phyloP scores from a whole-genome alignment of 495 filamentous ascomycete genomes.

The Penicillium herquei region DNA sequence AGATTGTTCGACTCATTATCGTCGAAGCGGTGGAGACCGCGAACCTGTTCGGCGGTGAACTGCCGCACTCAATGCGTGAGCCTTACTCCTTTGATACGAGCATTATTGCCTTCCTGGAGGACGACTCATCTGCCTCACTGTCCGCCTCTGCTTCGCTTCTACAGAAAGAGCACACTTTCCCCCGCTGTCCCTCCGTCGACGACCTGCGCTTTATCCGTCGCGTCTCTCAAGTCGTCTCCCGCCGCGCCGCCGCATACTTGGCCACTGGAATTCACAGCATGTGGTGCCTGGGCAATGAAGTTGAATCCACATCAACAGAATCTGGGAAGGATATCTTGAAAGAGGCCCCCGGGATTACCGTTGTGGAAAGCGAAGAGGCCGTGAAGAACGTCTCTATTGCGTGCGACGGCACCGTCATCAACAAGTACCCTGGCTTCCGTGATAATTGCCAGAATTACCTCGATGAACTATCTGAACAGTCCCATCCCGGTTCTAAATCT shows the following conservation, averaged over 20 bases:
- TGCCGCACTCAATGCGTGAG: slow-evolving; percentile 60
- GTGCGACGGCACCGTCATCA: slow-evolving; percentile 60
- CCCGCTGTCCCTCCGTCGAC: slow-evolving; percentile 38
- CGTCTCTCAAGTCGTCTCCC: slow-evolving; percentile 53
- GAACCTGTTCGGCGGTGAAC: slow-evolving; percentile 47
- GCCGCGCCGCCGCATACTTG: slow-evolving; percentile 61
- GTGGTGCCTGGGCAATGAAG: slow-evolving; percentile 53
- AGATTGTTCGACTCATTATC: slow-evolving; percentile 75
- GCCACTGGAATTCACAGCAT: slow-evolving; percentile 65
- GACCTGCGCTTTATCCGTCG: slow-evolving; percentile 58
- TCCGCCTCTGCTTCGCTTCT: slow-evolving; percentile 46
- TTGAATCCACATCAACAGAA: slow-evolving; percentile 34
- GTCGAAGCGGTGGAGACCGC: slow-evolving; percentile 60
- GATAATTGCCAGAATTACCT: slow-evolving; percentile 51
- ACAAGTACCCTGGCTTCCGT: slow-evolving; percentile 57
- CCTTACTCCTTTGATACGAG: slow-evolving; percentile 70
- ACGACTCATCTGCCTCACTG: slow-evolving; percentile 47
- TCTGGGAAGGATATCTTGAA: slow-evolving; percentile 30
- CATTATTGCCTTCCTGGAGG: slow-evolving; percentile 57
- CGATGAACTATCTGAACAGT: slow-evolving; percentile 41
- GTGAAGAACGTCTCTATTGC: slow-evolving; percentile 45
- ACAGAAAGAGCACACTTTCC: slow-evolving; percentile 50
- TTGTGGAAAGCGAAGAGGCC: slow-evolving; percentile 36
- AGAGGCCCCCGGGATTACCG: slow-evolving; percentile 39
- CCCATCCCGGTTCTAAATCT: slow-evolving; percentile 20